These are phyloP conservation scores for Pseudoscleropodium purum DNA, from an alignment of 225 moss, liverwort and hornwort species.

Conservation along the genomic window DNA sequence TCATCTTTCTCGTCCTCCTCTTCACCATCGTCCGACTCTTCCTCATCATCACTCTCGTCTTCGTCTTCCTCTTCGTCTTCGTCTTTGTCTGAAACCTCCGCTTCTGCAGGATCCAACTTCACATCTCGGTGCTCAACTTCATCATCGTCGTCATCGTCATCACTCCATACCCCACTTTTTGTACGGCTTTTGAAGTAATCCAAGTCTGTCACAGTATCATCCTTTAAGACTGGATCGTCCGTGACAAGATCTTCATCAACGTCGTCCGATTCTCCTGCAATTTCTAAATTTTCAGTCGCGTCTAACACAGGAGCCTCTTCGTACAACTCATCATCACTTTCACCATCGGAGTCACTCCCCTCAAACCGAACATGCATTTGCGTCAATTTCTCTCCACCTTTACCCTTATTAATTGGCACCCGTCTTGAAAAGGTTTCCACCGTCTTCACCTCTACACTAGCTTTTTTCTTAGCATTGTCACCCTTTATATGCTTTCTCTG, in stretches of 20 bases:
- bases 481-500: conserved; percentile 4
- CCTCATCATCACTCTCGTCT: conserved; percentile 14
- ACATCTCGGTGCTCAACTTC: conserved; percentile 11
- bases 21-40: not conserved
- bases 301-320: conserved; percentile 32
- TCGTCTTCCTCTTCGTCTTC: conserved; percentile 9
- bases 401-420: conserved; percentile 79
- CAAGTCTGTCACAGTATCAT: conserved; percentile 66
- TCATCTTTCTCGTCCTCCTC: not conserved
- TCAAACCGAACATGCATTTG: conserved; percentile 80
- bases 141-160: conserved; percentile 58
- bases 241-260: not conserved
- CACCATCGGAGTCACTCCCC: conserved; percentile 50
- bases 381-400: conserved; percentile 57
- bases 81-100: conserved; percentile 52
- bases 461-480: conserved; percentile 18
- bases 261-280: not conserved
- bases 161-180: conserved; percentile 66
- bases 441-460: conserved; percentile 58
- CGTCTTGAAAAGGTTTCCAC: conserved; percentile 67
- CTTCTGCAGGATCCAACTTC: not conserved
- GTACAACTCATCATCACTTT: conserved; percentile 39
- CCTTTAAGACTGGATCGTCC: conserved; percentile 42
- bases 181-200: conserved; percentile 81
- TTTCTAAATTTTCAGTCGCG: not conserved